phyloP scores from a whole-genome alignment of 345 rosid genomes.

The Rhodomyrtus tomentosa region DNA sequence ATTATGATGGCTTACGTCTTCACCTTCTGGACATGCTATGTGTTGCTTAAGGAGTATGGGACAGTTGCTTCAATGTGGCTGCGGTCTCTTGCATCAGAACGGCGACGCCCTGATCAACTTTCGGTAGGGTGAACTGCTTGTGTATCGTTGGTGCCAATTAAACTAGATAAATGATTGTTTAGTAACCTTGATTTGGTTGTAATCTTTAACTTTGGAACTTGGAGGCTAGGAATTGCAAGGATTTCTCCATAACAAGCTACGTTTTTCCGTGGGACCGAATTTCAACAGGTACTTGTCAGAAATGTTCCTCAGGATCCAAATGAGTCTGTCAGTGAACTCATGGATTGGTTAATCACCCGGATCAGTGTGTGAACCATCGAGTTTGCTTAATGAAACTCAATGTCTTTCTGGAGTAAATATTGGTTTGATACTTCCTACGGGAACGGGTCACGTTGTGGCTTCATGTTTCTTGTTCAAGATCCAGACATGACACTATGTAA shows the following conservation, averaged over 20 bases:
- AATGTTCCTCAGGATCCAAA: slow-evolving; percentile 32
- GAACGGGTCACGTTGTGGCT: neutral
- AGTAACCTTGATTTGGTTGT: neutral
- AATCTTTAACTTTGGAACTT: neutral
- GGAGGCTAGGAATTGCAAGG: neutral
- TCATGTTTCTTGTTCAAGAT: neutral
- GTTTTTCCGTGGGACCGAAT: neutral
- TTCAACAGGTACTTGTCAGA: slow-evolving; percentile 31
- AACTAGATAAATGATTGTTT: neutral
- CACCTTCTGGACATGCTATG: slow-evolving; percentile 79
- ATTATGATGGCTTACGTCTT: slow-evolving; percentile 67
- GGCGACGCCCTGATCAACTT: slow-evolving; percentile 74
- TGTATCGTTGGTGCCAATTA: neutral
- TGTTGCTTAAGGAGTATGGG: slow-evolving; percentile 65
- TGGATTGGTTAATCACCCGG: slow-evolving; percentile 32
- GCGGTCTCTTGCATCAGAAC: slow-evolving; percentile 69
- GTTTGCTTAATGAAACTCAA: slow-evolving; percentile 4
- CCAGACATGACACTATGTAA: neutral
- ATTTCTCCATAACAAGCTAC: neutral
- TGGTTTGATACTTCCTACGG: neutral
- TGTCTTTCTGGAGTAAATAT: neutral
- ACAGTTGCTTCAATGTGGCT: slow-evolving; percentile 61
- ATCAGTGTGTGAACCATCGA: slow-evolving; percentile 24
- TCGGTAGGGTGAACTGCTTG: slow-evolving; percentile 27
- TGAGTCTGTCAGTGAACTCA: slow-evolving; percentile 33